Percentiles rank a stretch among this genome's conserved stretches.
These are phyloP conservation scores for Tetradesmus lagerheimii DNA, from an alignment of 139 green algal genomes.

Conservation along the genomic window DNA sequence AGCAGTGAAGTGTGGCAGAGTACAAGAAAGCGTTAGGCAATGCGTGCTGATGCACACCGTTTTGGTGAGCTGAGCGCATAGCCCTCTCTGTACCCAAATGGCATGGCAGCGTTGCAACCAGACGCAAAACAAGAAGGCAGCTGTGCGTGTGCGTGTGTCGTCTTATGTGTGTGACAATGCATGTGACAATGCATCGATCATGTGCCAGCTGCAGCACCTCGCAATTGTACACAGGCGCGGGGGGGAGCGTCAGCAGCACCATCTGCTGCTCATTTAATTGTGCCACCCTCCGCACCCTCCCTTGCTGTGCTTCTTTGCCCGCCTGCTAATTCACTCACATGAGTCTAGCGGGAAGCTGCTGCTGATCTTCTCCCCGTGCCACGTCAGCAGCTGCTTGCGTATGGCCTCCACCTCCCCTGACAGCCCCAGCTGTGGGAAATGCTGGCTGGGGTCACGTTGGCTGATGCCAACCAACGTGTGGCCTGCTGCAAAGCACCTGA, in stretches of 20 bases:
- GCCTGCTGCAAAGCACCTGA: conserved; percentile 91
- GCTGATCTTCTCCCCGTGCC: conserved; percentile 35
- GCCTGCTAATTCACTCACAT: conserved; percentile 44
- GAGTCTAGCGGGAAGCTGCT: conserved; percentile 54
- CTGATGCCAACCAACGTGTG: conserved; percentile 68
- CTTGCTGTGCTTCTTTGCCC: no score
- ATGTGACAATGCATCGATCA: no score
- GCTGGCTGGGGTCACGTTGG: conserved; percentile 87
- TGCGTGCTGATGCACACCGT: background rate
- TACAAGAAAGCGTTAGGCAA: background rate
- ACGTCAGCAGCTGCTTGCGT: conserved; percentile 9
- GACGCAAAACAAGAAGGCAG: background rate
- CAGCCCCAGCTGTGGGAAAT: conserved; percentile 64
- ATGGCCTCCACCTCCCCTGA: background rate
- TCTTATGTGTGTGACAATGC: no score
- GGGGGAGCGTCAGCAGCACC: no score
- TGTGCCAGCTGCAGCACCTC: background rate
- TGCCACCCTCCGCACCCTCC: no score
- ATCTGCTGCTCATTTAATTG: no score
- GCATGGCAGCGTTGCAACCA: background rate
- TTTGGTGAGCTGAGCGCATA: no score
- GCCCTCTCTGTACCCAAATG: no score
- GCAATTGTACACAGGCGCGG: no score
- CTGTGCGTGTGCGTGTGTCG: no score
- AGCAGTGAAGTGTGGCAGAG: conserved; percentile 35